Evolutionary conservation across 2,329 filamentous ascomycete species (phyloP).

Genomic region (Talaromyces albobiverticillius): DNA sequence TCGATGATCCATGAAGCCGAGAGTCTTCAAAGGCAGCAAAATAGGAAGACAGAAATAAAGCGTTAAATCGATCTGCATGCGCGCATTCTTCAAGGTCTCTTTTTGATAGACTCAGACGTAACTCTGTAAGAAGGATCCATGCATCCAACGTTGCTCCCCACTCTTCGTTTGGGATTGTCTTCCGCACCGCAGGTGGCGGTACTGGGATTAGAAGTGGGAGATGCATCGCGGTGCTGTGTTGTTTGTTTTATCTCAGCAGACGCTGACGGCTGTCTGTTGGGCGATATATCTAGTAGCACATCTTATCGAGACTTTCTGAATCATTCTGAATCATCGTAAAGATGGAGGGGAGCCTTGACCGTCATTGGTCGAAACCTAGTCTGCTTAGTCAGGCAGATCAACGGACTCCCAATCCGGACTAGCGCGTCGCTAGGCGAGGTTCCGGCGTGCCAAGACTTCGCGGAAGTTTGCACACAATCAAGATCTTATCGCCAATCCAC

Average conservation of each 20-base stretch:
- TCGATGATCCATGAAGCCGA: slow-evolving; percentile 29
- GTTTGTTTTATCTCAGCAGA: neutral
- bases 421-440: slow-evolving; percentile 28
- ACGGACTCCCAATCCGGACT: slow-evolving; percentile 18
- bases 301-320: no score
- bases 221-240: slow-evolving; percentile 32
- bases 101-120: slow-evolving; percentile 60
- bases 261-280: neutral
- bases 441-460: slow-evolving; percentile 20
- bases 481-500: neutral
- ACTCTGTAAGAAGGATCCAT: slow-evolving; percentile 67
- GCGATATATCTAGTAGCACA: slow-evolving; percentile 34
- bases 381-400: slow-evolving; percentile 13
- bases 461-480: slow-evolving; percentile 6
- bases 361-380: slow-evolving; percentile 2
- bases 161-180: slow-evolving; percentile 64
- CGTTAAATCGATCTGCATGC: slow-evolving; percentile 57
- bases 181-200: slow-evolving; percentile 65
- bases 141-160: slow-evolving; percentile 76
- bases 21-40: slow-evolving; percentile 43
- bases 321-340: no score
- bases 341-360: no score
- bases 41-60: slow-evolving; percentile 65
- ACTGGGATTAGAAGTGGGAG: slow-evolving; percentile 76
- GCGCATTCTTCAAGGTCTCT: slow-evolving; percentile 54